Evolutionary conservation across 1,139 yeast genomes (phyloP), one percentile per base, ranked within the genome.

Genomic region (Hyphopichia buzzinii): DNA sequence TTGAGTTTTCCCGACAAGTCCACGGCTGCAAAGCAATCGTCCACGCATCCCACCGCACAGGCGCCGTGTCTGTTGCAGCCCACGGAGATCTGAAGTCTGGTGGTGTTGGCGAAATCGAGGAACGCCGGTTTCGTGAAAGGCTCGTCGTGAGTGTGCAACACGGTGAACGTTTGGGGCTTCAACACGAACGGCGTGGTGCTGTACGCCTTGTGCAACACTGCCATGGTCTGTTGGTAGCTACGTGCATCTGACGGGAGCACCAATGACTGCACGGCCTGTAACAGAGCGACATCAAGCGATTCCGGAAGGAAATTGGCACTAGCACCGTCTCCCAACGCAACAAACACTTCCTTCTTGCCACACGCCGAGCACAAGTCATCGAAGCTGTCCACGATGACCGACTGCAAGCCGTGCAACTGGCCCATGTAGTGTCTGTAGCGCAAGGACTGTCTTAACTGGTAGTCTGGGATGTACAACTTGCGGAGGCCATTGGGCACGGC

Each of bases 1-100:
- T 45, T 15, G 79, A 49, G 1, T 48, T 42, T 0, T 41, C 39
- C 3, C 42, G 36, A 60, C 46, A 26, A 45, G 39, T 6, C 54
- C 60, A 14, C 59, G 54, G 25, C 22, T 38, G 23, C 16, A 3
- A 67, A 45, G 41, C 77, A 68, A 4, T 54, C 62, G 8, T 60
- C 58, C 8, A 75, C 47, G 44, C 84, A 79, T 7, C 59, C 60
- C 28, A 55, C 59, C 29, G 46, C 39, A 46, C 83, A 77, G 0
- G 52, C 56, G 17, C 52, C 42, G 24, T 64, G 60, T 41, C 72
- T 74, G 46, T 81, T 38, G 30, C 57, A 53, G 6, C 62, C 62
- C 24, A 59, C 39, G 6, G 50, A 39, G 7, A 64, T 31, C 42
- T 63, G 65, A 35, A 64, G 45, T 42, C 55, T 42, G 22, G 40